Evolutionary conservation across 139 green algal species (phyloP).

Genomic region (Coccomyxa sp.): DNA sequence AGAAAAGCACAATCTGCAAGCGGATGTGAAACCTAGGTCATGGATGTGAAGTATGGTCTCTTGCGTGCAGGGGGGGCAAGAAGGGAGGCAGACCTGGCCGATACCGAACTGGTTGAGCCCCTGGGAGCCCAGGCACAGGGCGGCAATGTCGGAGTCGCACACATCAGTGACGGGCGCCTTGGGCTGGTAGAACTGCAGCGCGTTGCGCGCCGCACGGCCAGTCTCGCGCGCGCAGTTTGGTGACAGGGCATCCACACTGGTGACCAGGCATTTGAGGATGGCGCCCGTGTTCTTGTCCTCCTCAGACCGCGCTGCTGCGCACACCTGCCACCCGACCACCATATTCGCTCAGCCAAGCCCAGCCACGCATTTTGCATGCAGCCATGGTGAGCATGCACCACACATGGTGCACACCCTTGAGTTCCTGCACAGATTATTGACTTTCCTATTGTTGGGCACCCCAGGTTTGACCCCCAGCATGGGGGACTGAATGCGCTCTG

Average conservation of each 20-base stretch:
- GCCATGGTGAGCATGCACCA: not conserved
- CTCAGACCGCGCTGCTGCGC: not conserved
- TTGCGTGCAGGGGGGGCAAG: not conserved
- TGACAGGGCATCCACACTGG: slow-evolving; percentile 10
- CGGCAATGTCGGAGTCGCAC: slow-evolving; percentile 66
- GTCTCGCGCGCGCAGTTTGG: slow-evolving; percentile 6
- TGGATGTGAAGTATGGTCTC: no score
- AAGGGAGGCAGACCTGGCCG: slow-evolving; percentile 32
- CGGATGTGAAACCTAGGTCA: no score
- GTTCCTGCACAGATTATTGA: not conserved
- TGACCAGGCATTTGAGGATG: slow-evolving; percentile 70
- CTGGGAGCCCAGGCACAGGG: slow-evolving; percentile 35
- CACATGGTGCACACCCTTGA: no score
- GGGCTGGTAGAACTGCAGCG: slow-evolving; percentile 26
- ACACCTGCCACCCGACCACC: slow-evolving; percentile 9
- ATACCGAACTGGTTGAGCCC: slow-evolving; percentile 38
- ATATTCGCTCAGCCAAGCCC: not conserved
- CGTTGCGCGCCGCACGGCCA: slow-evolving; percentile 1
- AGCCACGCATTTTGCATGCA: not conserved
- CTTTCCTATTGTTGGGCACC: not conserved
- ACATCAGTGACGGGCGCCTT: slow-evolving; percentile 57
- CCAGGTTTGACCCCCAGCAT: not conserved
- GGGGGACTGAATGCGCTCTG: no score
- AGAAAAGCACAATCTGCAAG: no score
- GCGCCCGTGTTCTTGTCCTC: slow-evolving; percentile 33